Conservation (phyloP, 768 basidiomycete species). For the Calocera cornea region DNA sequence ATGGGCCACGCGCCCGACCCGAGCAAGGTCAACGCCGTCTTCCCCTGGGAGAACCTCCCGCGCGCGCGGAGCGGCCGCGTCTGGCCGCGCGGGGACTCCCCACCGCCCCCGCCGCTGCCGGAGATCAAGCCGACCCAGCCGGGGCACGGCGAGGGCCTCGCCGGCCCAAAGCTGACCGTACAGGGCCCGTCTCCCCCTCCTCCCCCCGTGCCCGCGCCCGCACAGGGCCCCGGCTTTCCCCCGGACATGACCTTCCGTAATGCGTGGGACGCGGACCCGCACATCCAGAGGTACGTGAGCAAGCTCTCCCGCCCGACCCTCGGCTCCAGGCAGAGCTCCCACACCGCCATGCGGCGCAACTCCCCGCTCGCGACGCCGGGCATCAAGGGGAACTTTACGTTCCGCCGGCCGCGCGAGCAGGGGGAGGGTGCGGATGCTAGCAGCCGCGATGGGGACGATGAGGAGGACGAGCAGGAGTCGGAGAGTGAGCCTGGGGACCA, state of each 20-base stretch:
- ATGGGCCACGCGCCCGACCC: slow-evolving; percentile 46
- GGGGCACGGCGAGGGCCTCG: not conserved
- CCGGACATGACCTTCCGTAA: slow-evolving; percentile 53
- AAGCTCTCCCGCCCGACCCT: slow-evolving; percentile 19
- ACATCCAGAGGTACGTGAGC: slow-evolving; percentile 59
- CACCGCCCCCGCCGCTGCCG: slow-evolving; percentile 4
- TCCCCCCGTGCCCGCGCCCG: slow-evolving; percentile 20
- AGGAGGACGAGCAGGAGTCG: slow-evolving; percentile 19
- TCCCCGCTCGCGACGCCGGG: not conserved
- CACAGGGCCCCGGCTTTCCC: not conserved
- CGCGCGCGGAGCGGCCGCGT: slow-evolving; percentile 53
- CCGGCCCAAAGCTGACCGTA: slow-evolving; percentile 1
- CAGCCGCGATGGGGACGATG: slow-evolving; percentile 72
- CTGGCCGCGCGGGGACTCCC: slow-evolving; percentile 53
- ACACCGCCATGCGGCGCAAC: not conserved
- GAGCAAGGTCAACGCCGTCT: slow-evolving; percentile 58
- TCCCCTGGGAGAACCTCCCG: slow-evolving; percentile 88
- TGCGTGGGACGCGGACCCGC: slow-evolving; percentile 74
- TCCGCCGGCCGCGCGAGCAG: slow-evolving; percentile 18
- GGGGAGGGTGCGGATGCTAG: slow-evolving; percentile 48
- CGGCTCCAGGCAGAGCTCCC: not conserved
- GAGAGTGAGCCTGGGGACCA: not conserved
- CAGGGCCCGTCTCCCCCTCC: slow-evolving; percentile 18
- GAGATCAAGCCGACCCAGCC: not conserved
- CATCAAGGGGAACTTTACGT: not conserved